Evolutionary conservation across 2,329 filamentous ascomycete species (phyloP).

Genomic region (Arachnomyces sp.): DNA sequence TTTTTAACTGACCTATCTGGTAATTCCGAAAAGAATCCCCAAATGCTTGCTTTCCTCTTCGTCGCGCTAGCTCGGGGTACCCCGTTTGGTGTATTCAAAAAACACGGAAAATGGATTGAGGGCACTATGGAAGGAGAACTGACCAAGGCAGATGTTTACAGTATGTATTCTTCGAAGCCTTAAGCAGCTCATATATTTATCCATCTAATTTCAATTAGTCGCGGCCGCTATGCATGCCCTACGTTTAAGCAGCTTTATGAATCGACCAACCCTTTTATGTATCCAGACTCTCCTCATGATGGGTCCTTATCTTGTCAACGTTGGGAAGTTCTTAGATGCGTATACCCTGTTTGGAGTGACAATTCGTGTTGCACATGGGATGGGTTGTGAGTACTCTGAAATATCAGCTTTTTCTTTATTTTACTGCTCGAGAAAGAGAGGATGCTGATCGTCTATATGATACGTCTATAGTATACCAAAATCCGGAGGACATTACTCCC

Average conservation of each 20-base stretch:
- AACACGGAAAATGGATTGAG: not conserved
- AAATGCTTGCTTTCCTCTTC: conserved; percentile 5
- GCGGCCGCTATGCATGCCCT: conserved; percentile 6
- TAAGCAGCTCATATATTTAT: not conserved
- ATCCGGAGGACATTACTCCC: conserved; percentile 2
- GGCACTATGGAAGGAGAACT: not conserved
- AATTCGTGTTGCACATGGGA: conserved; percentile 3
- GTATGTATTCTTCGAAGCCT: too few species aligned
- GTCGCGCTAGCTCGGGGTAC: conserved; percentile 1
- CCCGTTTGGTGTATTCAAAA: not conserved
- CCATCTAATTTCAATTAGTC: conserved; percentile 1
- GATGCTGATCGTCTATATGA: not conserved
- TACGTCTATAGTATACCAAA: conserved; percentile 4
- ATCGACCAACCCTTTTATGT: conserved; percentile 3
- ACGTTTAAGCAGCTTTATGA: conserved; percentile 5
- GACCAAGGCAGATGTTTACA: conserved; percentile 1
- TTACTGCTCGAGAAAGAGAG: not conserved
- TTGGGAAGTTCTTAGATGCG: conserved; percentile 5
- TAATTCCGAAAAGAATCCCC: conserved; percentile 4
- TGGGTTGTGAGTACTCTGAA: conserved; percentile 4
- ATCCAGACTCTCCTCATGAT: conserved; percentile 4
- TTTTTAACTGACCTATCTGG: not conserved
- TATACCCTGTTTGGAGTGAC: conserved; percentile 6
- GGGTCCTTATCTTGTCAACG: conserved; percentile 3
- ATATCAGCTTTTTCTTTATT: not conserved